Base-by-base conservation (phyloP, 2,329 filamentous ascomycete genomes). In the Mollisiaceae sp. region DNA sequence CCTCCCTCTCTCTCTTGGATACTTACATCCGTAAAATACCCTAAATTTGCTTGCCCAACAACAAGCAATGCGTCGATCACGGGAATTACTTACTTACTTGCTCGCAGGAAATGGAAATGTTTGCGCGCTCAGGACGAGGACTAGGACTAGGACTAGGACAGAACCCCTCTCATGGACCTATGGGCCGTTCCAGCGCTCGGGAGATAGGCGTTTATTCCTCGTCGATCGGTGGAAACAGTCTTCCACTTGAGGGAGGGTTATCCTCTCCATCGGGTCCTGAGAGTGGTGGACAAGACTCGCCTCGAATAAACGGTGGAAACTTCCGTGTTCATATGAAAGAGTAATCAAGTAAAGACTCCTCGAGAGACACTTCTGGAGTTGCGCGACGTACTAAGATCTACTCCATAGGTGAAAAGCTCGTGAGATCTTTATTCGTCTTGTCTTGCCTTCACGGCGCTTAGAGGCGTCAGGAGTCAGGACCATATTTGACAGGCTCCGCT, bases 401-500 rank as follows among this genome's bases (percentile, higher is more conserved):
- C n/a, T n/a, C n/a, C n/a, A 11, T 22, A 24, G 11, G 20, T 20
- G 24, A 39, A 9, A 14, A 50, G 18, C 22, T 52, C 45, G 41
- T 36, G 39, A 59, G 59, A 61, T 58, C 58, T 58, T 61, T 52
- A 58, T 57, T 65, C 35, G 35, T 45, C 32, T 32, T 50, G 14
- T 45, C 5, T 9, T 20, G 43, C 15, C 12, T 32, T 15, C 22
- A 54, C 50, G 55, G 59, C 55, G 59, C 60, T 60, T 62, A 62
- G 27, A 32, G 43, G 45, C 59, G 60, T 54, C 43, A 62, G 45
- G 56, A 38, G 56, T n/a, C n/a, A n/a, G n/a, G n/a, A n/a, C n/a
- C n/a, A n/a, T 6, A 32, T 32, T 35, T 27, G n/a, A 59, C 15
- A 50, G 35, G 52, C n/a, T 54, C 14, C 43, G 56, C 54, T 36